Evolutionary conservation across 164 flowering plant genomes (phyloP).

Genomic region (Chloranthus sessilifolius): DNA sequence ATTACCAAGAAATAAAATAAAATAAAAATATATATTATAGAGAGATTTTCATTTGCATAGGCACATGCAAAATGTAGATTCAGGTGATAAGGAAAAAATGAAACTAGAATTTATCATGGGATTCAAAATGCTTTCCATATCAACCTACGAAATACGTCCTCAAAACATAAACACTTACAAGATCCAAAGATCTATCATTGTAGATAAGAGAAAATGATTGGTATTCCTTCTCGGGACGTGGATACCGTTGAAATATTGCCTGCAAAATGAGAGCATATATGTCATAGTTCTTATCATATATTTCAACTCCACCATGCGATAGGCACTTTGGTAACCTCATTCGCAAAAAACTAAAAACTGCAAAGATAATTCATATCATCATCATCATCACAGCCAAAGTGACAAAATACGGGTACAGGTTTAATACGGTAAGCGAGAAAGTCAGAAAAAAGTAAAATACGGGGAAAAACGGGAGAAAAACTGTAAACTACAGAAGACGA

Average conservation of each 20-base stretch:
- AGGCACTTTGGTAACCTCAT: no score
- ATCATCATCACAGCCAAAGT: no score
- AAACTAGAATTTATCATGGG: neutral
- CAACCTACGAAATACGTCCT: no score
- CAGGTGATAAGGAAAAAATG: neutral
- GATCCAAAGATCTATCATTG: constrained; percentile 75
- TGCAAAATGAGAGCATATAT: constrained; percentile 27
- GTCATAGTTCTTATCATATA: neutral
- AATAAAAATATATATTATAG: neutral
- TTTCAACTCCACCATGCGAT: no score
- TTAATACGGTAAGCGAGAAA: no score
- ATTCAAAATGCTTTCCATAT: neutral
- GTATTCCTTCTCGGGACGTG: constrained; percentile 91
- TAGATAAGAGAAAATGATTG: constrained; percentile 89
- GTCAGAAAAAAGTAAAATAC: no score
- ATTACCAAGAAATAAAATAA: neutral
- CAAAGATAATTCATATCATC: no score
- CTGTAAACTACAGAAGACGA: no score
- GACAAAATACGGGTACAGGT: no score
- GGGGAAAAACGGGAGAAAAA: no score
- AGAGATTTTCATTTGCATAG: neutral
- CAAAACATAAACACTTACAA: constrained; percentile 53
- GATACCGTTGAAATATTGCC: constrained; percentile 89
- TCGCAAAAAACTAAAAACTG: no score
- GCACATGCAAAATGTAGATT: neutral